Evolutionary conservation across 169 alveolate species (phyloP).

Genomic region (Besnoitia besnoiti): DNA sequence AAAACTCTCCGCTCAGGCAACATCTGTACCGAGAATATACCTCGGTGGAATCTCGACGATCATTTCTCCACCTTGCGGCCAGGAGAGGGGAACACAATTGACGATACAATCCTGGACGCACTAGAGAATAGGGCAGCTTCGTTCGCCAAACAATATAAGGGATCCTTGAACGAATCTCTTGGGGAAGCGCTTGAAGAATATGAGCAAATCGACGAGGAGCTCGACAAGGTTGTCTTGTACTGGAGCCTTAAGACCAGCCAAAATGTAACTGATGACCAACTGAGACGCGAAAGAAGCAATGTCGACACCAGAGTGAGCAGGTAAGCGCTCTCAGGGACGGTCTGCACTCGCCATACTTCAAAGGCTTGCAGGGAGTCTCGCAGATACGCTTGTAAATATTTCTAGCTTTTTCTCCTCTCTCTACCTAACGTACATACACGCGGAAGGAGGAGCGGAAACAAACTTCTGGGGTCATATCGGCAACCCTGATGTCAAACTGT

Average conservation of each 20-base stretch:
- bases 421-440: too few species aligned
- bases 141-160: not conserved
- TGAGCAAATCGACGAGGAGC: not conserved
- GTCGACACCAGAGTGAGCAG: conserved; percentile 4
- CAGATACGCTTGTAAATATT: too few species aligned
- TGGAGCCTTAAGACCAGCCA: conserved; percentile 26
- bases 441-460: too few species aligned
- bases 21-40: not conserved
- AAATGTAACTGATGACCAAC: not conserved
- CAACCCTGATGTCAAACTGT: too few species aligned
- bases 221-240: not conserved
- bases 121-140: not conserved
- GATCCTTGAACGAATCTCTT: not conserved
- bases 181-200: not conserved
- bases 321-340: not conserved
- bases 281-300: not conserved
- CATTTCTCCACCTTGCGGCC: not conserved
- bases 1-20: not conserved
- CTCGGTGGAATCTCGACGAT: not conserved
- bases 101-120: not conserved
- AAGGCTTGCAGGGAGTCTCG: too few species aligned
- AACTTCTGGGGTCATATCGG: too few species aligned
- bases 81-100: not conserved
- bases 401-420: too few species aligned
- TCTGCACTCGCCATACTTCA: too few species aligned